Percentiles rank a stretch among this genome's conserved stretches.
Evolutionary conservation across 257 asterid species (phyloP).

Genomic region (Nicotiana obtusifolia): DNA sequence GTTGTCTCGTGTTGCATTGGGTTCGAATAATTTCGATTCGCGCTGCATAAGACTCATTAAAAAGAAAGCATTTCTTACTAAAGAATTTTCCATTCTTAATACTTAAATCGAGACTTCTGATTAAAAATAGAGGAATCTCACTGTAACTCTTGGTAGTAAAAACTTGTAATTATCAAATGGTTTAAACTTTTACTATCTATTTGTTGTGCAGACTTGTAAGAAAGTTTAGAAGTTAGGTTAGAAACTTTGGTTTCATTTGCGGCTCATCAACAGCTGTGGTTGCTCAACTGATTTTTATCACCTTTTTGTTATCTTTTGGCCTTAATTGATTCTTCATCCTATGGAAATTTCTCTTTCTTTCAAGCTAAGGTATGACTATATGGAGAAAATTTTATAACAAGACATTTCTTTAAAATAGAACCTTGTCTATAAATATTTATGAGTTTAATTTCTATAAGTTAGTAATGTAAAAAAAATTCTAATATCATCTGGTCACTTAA

Average conservation of each 20-base stretch:
- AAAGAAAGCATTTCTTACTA: no score
- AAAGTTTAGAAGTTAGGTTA: conserved; percentile 8
- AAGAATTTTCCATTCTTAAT: no score
- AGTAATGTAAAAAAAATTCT: neutral
- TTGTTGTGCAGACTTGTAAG: neutral
- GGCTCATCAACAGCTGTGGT: neutral
- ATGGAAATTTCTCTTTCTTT: neutral
- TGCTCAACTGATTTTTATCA: neutral
- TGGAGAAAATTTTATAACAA: neutral
- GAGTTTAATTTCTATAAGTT: neutral
- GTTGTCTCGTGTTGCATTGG: no score
- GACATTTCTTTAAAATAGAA: neutral
- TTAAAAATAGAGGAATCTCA: no score
- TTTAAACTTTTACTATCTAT: neutral
- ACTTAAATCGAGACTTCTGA: no score
- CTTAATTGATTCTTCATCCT: neutral
- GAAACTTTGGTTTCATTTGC: neutral
- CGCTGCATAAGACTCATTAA: no score
- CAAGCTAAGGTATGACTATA: neutral
- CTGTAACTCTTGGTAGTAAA: no score
- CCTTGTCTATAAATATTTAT: neutral
- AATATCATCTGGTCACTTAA: neutral
- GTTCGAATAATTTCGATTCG: no score
- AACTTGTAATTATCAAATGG: neutral
- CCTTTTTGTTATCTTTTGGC: neutral